These are phyloP conservation scores for Fraxinus platypoda DNA, from an alignment of 305 asterid species.

Conservation along the genomic window DNA sequence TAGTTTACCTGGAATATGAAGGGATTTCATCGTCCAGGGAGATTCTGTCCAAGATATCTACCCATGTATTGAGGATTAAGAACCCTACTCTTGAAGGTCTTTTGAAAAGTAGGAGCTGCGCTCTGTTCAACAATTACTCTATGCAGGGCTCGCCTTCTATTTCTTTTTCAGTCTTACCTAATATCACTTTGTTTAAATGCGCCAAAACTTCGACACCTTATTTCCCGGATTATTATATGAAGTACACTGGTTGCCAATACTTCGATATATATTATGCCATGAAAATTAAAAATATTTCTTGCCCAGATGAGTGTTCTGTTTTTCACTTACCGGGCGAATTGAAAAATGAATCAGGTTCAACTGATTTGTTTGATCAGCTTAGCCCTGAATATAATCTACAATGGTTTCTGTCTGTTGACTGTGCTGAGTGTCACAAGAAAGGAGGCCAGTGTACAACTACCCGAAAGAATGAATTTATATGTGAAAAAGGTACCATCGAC, in stretches of 20 bases:
- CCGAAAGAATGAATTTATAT: not conserved
- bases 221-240: not conserved
- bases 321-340: not conserved
- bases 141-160: not conserved
- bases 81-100: not conserved
- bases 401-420: not conserved
- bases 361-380: not conserved
- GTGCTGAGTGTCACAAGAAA: constrained; percentile 8
- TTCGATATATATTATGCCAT: not conserved
- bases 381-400: not conserved
- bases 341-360: not conserved
- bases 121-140: not conserved
- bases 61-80: not conserved
- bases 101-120: not conserved
- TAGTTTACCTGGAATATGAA: not conserved
- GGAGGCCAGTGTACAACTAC: constrained; percentile 24
- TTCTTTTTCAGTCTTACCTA: not conserved
- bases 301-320: not conserved
- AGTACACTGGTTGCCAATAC: not conserved
- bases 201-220: not conserved
- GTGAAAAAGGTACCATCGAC: not conserved
- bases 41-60: not conserved
- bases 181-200: not conserved
- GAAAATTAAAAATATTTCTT: not conserved
- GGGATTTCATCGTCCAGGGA: not conserved